phyloP scores from a whole-genome alignment of 352 stramenopile species.

The Pythium periplocum region DNA sequence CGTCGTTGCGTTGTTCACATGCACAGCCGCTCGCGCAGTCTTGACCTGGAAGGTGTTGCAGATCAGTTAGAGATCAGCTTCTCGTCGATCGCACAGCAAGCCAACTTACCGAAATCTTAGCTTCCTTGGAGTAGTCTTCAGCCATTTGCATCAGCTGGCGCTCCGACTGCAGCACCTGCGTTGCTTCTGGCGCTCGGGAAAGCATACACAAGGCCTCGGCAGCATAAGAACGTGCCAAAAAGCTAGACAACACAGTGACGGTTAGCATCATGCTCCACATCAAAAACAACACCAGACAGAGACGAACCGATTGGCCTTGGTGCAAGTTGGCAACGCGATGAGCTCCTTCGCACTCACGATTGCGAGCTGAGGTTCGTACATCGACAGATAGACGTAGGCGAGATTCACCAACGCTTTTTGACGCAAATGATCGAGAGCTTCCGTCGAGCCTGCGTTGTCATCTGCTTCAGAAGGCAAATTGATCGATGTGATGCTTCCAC shows the following conservation, averaged over 20 bases:
- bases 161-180: conserved; percentile 63
- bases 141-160: conserved; percentile 69
- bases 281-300: background rate
- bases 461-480: background rate
- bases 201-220: conserved; percentile 88
- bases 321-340: conserved; percentile 56
- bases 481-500: background rate
- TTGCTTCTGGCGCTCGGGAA: conserved; percentile 76
- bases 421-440: conserved; percentile 49
- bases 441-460: conserved; percentile 4
- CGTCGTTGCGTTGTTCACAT: conserved; percentile 83
- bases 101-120: conserved; percentile 52
- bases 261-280: background rate
- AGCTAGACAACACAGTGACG: conserved; percentile 19
- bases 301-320: conserved; percentile 57
- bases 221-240: conserved; percentile 82
- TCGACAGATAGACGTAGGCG: conserved; percentile 88
- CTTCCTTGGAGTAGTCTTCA: conserved; percentile 75
- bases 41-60: conserved; percentile 29
- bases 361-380: conserved; percentile 88
- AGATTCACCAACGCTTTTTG: conserved; percentile 87
- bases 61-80: background rate
- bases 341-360: conserved; percentile 81
- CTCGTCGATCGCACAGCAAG: background rate
- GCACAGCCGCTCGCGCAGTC: conserved; percentile 61